phyloP scores from a whole-genome alignment of 2,329 filamentous ascomycete species.

The Venturia nashicola region DNA sequence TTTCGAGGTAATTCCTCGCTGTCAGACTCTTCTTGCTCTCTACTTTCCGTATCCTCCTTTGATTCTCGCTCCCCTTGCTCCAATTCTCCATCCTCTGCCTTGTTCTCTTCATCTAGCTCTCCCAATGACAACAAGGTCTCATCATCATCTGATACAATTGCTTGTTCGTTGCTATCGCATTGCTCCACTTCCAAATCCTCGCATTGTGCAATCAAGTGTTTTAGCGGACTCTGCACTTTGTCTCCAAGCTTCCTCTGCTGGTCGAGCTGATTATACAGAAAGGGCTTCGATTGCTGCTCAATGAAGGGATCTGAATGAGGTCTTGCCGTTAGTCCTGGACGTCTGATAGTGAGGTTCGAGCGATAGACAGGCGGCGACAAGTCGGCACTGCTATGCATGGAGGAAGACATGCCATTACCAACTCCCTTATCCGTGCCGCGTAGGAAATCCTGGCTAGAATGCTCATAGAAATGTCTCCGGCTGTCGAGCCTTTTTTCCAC shows the following conservation, averaged over 20 bases:
- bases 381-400: constrained; percentile 1
- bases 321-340: background rate
- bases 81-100: background rate
- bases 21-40: background rate
- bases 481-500: constrained; percentile 15
- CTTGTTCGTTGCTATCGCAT: background rate
- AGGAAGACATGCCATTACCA: constrained; percentile 6
- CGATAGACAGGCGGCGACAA: background rate
- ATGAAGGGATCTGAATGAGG: background rate
- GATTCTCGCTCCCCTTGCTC: background rate
- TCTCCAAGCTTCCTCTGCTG: background rate
- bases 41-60: background rate
- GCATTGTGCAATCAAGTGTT: background rate
- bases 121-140: background rate
- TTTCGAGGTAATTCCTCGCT: background rate
- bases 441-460: background rate
- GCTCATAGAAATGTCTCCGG: background rate
- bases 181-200: background rate
- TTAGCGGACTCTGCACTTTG: background rate
- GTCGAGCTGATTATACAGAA: background rate
- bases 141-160: background rate
- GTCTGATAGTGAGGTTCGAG: background rate
- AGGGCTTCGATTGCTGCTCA: background rate
- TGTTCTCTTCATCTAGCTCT: background rate
- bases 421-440: background rate